A percentile compares a stretch with the other conserved stretches of the same genome.
phyloP scores from a whole-genome alignment of 495 filamentous ascomycete genomes.

The Penicillium crystallinum region DNA sequence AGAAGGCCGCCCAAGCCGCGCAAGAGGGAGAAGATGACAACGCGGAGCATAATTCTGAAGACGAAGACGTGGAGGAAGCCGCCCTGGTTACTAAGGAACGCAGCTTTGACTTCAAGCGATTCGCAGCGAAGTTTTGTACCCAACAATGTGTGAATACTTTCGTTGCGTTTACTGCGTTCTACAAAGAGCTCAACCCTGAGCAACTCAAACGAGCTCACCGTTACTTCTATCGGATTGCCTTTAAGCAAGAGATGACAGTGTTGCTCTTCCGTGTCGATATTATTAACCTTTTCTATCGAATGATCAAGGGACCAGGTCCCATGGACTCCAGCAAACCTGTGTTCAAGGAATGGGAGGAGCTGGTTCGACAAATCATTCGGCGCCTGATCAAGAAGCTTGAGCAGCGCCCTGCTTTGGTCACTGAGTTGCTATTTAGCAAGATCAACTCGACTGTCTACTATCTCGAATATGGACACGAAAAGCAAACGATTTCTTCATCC shows the following conservation, averaged over 20 bases:
- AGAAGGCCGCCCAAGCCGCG: slow-evolving; percentile 38
- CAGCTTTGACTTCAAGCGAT: slow-evolving; percentile 89
- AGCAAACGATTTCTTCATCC: slow-evolving; percentile 55
- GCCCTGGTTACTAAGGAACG: slow-evolving; percentile 69
- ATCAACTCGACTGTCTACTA: slow-evolving; percentile 76
- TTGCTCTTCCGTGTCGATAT: slow-evolving; percentile 89
- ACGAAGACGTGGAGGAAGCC: slow-evolving; percentile 67
- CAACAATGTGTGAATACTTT: slow-evolving; percentile 89
- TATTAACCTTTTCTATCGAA: slow-evolving; percentile 76
- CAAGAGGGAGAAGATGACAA: slow-evolving; percentile 37
- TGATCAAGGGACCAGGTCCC: slow-evolving; percentile 86
- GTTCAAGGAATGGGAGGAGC: slow-evolving; percentile 88
- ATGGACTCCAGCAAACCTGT: slow-evolving; percentile 57
- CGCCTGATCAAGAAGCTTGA: slow-evolving; percentile 73
- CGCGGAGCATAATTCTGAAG: slow-evolving; percentile 60
- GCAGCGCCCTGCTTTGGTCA: slow-evolving; percentile 72
- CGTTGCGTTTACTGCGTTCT: slow-evolving; percentile 71
- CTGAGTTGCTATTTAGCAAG: slow-evolving; percentile 93
- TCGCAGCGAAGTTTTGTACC: slow-evolving; percentile 71
- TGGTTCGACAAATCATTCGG: slow-evolving; percentile 74
- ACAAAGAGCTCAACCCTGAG: slow-evolving; percentile 69
- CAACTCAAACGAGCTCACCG: slow-evolving; percentile 93
- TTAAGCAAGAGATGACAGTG: slow-evolving; percentile 86
- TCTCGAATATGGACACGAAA: slow-evolving; percentile 86
- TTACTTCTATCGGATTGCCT: slow-evolving; percentile 90